Conservation (phyloP, 208 protist species). For the Acanthamoeba healyi region DNA sequence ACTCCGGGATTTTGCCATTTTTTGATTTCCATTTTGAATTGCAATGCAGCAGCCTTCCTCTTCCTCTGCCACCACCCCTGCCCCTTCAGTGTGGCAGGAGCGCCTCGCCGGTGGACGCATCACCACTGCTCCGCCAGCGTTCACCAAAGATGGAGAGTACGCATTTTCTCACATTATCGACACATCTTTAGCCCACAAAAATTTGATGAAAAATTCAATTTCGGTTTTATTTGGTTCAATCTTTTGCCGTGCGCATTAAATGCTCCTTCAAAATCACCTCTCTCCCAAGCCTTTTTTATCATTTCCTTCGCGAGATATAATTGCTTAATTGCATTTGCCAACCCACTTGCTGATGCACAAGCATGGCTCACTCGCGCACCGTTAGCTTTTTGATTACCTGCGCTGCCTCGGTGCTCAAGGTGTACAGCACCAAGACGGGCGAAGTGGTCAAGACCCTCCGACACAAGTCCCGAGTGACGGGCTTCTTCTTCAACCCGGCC, state of each 20-base stretch:
- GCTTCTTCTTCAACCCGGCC: conserved; percentile 48
- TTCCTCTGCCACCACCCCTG: neutral
- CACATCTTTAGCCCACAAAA: no score
- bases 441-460: conserved; percentile 38
- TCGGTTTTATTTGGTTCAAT: no score
- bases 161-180: neutral
- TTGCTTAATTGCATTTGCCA: no score
- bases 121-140: conserved; percentile 7
- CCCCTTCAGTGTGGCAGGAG: conserved; percentile 9
- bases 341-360: no score
- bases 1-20: neutral
- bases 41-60: neutral
- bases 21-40: neutral
- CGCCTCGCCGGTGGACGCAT: conserved; percentile 26
- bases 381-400: conserved; percentile 52
- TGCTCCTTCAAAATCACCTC: no score
- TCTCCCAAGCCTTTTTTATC: no score
- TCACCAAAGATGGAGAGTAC: conserved; percentile 65
- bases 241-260: no score
- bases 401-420: conserved; percentile 33
- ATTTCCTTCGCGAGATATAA: no score
- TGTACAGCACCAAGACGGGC: conserved; percentile 59
- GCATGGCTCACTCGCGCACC: no score
- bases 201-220: no score
- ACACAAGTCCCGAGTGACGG: conserved; percentile 22